Evolutionary conservation across 192 early-diverging fungal genomes (phyloP).

Genomic region (Coemansia sp.): DNA sequence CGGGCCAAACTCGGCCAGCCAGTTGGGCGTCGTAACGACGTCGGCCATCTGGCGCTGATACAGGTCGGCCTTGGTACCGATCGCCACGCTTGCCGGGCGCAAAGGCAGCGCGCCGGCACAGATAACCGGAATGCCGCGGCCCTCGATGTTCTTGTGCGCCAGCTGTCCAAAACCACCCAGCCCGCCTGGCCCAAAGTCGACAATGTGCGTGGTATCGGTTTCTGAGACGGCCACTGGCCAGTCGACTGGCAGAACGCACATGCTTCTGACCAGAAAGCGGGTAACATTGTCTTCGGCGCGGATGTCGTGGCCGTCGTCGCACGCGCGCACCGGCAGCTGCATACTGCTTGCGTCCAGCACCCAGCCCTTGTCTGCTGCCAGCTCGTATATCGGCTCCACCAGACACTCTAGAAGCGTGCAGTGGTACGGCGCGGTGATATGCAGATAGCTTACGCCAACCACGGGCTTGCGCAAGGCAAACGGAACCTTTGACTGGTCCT

Average conservation of each 20-base stretch:
- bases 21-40: constrained; percentile 78
- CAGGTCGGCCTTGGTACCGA: constrained; percentile 70
- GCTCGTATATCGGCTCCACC: neutral
- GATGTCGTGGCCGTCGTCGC: constrained; percentile 78
- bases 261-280: constrained; percentile 60
- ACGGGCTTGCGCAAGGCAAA: constrained; percentile 74
- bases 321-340: constrained; percentile 66
- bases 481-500: constrained; percentile 67
- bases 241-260: constrained; percentile 58
- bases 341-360: constrained; percentile 6
- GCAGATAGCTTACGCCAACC: constrained; percentile 73
- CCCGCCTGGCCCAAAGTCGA: constrained; percentile 93
- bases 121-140: constrained; percentile 65
- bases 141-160: constrained; percentile 84
- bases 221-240: constrained; percentile 60
- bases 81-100: constrained; percentile 37
- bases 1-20: constrained; percentile 81
- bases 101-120: constrained; percentile 19
- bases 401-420: constrained; percentile 7
- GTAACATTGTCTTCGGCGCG: constrained; percentile 57
- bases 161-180: constrained; percentile 76
- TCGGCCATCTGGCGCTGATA: constrained; percentile 65
- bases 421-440: constrained; percentile 81
- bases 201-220: constrained; percentile 69
- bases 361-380: constrained; percentile 26